These are phyloP conservation scores for Fusarium globosum DNA, from an alignment of 2,329 filamentous ascomycete genomes.

Conservation along the genomic window DNA sequence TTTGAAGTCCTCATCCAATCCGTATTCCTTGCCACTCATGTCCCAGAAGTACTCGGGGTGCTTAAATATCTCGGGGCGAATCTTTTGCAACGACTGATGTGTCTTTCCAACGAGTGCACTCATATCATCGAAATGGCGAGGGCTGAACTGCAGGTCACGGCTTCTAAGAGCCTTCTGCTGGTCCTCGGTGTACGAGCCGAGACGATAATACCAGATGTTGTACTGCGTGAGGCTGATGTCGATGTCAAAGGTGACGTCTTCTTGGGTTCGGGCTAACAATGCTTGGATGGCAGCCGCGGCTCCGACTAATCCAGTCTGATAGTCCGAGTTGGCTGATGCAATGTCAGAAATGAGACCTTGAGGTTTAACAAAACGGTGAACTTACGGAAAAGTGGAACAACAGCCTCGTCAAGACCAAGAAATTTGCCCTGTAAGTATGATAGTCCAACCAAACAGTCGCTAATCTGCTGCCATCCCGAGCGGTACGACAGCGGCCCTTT, in stretches of 20 bases:
- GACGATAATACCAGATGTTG: not conserved
- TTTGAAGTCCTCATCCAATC: not conserved
- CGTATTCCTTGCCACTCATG: not conserved
- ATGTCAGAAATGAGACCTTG: not conserved
- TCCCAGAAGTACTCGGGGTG: not conserved
- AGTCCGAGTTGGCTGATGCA: not conserved
- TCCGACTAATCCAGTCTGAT: not conserved
- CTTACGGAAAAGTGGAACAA: not conserved
- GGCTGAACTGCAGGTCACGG: not conserved
- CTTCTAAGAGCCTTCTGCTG: not conserved
- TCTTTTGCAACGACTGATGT: not conserved
- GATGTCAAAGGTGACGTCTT: not conserved
- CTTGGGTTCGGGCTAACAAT: not conserved
- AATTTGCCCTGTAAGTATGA: not conserved
- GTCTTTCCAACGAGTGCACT: not conserved
- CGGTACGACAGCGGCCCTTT: not conserved
- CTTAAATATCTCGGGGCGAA: not conserved
- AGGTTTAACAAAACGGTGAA: not conserved
- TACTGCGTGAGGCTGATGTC: not conserved
- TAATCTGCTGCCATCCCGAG: not conserved
- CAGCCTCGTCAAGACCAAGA: not conserved
- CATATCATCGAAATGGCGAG: not conserved
- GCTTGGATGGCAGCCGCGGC: not conserved
- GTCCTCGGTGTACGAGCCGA: not conserved
- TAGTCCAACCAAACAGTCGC: not conserved